Evolutionary conservation across 768 basidiomycete species (phyloP).

Genomic region (Suillus sp.): DNA sequence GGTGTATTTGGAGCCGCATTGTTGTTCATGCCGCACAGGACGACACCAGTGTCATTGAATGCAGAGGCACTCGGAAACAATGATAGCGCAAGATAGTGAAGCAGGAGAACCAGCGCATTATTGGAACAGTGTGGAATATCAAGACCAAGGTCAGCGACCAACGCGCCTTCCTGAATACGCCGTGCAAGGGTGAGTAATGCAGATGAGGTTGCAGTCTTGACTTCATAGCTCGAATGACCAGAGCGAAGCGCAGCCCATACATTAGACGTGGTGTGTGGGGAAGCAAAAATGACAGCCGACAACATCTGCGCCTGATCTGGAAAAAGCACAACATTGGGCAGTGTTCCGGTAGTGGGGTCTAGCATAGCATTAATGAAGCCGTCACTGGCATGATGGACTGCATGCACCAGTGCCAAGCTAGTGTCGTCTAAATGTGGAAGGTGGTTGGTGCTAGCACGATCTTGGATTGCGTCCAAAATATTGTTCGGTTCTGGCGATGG

Average conservation of each 20-base stretch:
- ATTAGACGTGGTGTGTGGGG: slow-evolving; percentile 25
- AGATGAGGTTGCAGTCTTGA: slow-evolving; percentile 39
- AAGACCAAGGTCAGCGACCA: slow-evolving; percentile 26
- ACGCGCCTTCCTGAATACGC: slow-evolving; percentile 39
- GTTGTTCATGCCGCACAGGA: slow-evolving; percentile 40
- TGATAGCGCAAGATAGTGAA: slow-evolving; percentile 51
- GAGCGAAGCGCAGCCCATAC: slow-evolving; percentile 26
- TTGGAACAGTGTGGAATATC: slow-evolving; percentile 34
- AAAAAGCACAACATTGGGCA: slow-evolving; percentile 45
- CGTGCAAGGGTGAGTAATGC: slow-evolving; percentile 49
- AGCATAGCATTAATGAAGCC: slow-evolving; percentile 36
- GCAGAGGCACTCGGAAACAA: slow-evolving; percentile 47
- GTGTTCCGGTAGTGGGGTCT: slow-evolving; percentile 37
- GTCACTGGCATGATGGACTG: slow-evolving; percentile 37
- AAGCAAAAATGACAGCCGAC: slow-evolving; percentile 39
- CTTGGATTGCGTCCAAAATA: slow-evolving; percentile 23
- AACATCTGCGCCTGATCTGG: slow-evolving; percentile 42
- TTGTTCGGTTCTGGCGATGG: slow-evolving; percentile 24
- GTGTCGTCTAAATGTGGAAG: slow-evolving; percentile 31
- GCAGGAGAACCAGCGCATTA: slow-evolving; percentile 42
- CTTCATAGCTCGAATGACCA: slow-evolving; percentile 27
- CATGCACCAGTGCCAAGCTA: slow-evolving; percentile 38
- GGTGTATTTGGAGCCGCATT: slow-evolving; percentile 24
- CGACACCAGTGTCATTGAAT: slow-evolving; percentile 53
- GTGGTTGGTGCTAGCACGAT: slow-evolving; percentile 26